Evolutionary conservation across 192 early-diverging fungal species (phyloP).

Genomic region (Helicostylum pulchrum): DNA sequence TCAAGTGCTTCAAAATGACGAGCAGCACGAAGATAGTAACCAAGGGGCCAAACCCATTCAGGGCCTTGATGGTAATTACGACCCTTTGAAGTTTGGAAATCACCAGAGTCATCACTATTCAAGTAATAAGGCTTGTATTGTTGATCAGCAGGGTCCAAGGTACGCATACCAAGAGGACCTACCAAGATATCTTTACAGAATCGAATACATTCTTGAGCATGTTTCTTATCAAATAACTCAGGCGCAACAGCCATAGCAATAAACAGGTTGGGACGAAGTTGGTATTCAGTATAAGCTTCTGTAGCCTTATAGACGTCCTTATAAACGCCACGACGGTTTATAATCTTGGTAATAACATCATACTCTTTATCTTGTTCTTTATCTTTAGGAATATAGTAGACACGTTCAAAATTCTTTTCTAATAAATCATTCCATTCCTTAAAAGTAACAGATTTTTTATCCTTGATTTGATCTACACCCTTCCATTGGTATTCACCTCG

Average conservation of each 20-base stretch:
- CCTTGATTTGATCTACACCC: slow-evolving; percentile 34
- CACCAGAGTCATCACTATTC: slow-evolving; percentile 85
- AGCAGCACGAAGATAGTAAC: slow-evolving; percentile 87
- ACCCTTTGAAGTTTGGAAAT: slow-evolving; percentile 87
- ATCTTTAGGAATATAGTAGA: slow-evolving; percentile 89
- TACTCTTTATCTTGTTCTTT: slow-evolving; percentile 59
- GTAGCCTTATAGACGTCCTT: slow-evolving; percentile 82
- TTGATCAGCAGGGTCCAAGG: slow-evolving; percentile 91
- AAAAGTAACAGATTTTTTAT: slow-evolving; percentile 52
- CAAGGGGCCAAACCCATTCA: slow-evolving; percentile 95
- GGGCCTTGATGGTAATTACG: slow-evolving; percentile 96
- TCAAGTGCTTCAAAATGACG: slow-evolving; percentile 59
- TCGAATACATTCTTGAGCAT: slow-evolving; percentile 68
- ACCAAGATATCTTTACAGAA: slow-evolving; percentile 65
- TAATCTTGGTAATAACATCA: slow-evolving; percentile 54
- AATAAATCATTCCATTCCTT: slow-evolving; percentile 79
- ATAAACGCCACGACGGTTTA: slow-evolving; percentile 91
- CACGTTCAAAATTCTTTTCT: slow-evolving; percentile 77
- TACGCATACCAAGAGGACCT: slow-evolving; percentile 92
- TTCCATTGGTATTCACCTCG: slow-evolving; percentile 39
- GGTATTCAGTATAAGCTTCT: slow-evolving; percentile 79
- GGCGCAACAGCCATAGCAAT: slow-evolving; percentile 94
- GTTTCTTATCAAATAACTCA: slow-evolving; percentile 81
- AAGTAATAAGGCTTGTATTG: slow-evolving; percentile 93
- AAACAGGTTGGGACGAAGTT: slow-evolving; percentile 88